phyloP scores from a whole-genome alignment of 345 rosid species.

The Triadica sebifera region DNA sequence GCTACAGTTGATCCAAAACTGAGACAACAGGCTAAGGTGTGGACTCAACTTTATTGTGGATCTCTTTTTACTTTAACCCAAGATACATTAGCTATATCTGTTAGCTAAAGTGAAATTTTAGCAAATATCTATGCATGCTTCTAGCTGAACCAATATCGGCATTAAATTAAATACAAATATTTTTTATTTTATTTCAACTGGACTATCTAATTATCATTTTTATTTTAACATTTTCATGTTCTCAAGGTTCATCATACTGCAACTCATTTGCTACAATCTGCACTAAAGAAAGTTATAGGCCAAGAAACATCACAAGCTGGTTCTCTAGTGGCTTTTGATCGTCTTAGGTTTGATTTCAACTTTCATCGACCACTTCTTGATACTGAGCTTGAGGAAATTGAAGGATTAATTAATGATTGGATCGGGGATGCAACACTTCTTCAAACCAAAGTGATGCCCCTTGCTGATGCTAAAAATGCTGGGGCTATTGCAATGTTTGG shows the following conservation, averaged over 20 bases:
- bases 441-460: constrained; percentile 80
- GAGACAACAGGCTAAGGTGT: constrained; percentile 85
- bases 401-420: constrained; percentile 75
- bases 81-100: background rate
- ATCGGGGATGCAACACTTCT: constrained; percentile 70
- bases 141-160: background rate
- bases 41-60: constrained; percentile 11
- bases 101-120: background rate
- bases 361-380: constrained; percentile 68
- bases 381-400: constrained; percentile 69
- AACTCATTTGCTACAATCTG: constrained; percentile 91
- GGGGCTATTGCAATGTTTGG: constrained; percentile 99
- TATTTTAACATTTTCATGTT: background rate
- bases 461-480: constrained; percentile 70
- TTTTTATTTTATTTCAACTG: background rate
- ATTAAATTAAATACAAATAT: background rate
- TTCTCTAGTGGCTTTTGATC: constrained; percentile 92
- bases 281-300: constrained; percentile 81
- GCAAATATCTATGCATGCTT: background rate
- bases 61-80: constrained; percentile 8
- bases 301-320: constrained; percentile 95
- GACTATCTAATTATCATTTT: background rate
- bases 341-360: constrained; percentile 94
- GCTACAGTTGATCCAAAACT: constrained; percentile 71
- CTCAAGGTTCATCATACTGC: constrained; percentile 98